Base-by-base conservation (phyloP, 1,139 yeast species). In the Komagataea norvegica region DNA sequence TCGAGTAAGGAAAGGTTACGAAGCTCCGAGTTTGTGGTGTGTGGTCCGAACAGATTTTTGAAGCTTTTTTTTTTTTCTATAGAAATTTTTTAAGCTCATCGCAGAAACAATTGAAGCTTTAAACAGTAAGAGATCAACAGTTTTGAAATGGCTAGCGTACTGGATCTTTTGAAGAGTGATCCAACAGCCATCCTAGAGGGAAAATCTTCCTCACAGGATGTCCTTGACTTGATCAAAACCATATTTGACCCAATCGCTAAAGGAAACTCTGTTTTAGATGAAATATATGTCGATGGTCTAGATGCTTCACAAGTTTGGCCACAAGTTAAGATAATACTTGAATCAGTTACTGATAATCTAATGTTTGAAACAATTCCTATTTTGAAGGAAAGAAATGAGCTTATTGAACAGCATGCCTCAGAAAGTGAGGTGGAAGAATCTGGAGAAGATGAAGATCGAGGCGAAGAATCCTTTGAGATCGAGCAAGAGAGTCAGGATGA, bases 271-370 rank as follows among this genome's bases (percentile, higher is more conserved):
- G 82, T 82, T 6, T 67, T 91, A 26, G 95, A 89, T 59, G 88
- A 86, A 56, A 70, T 91, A 20, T 79, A 81, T 51, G 71, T 84
- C 19, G 94, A 87, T 38, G 97, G 96, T 1, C 67, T 91, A 41
- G 96, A 86, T 57, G 80, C 95, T 13, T 76, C 83, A 29, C 97
- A 91, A 58, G 89, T 91, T 0, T 91, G 89, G 86, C 95, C 94
- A 38, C 97, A 91, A 60, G 80, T 87, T 3, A 86, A 83, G 60
- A 73, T 91, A 66, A 81, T 91, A 21, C 68, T 87, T 31, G 91
- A 83, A 42, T 79, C 79, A 5, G 78, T 79, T 18, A 75, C 77
- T 31, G 84, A 77, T 32, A 68, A 68, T 39, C 63, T 84, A 37
- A 52, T 79, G 49, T 65, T 69, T 47, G 70, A 65, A 8, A 64